phyloP scores from a whole-genome alignment of 1,284 basidiomycete genomes.

The Porodaedalea pini region DNA sequence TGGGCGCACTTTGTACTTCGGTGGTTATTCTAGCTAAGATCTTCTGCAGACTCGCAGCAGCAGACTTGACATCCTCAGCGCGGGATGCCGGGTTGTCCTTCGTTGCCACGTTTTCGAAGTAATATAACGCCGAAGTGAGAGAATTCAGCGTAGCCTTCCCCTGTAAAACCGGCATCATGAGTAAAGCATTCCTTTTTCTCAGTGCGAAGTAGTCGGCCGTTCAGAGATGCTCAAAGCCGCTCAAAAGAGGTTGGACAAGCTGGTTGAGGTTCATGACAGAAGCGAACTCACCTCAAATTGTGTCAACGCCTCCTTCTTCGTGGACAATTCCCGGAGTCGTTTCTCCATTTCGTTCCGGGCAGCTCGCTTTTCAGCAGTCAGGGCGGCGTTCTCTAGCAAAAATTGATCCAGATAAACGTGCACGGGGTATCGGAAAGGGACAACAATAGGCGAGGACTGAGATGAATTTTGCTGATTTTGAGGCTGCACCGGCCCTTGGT shows the following conservation, averaged over 20 bases:
- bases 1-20: conserved; percentile 48
- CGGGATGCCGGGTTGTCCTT: conserved; percentile 46
- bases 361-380: conserved; percentile 46
- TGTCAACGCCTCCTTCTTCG: conserved; percentile 46
- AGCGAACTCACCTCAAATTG: conserved; percentile 48
- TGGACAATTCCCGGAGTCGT: conserved; percentile 45
- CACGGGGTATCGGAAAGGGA: conserved; percentile 56
- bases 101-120: conserved; percentile 64
- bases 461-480: conserved; percentile 19
- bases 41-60: conserved; percentile 45
- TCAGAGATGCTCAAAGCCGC: not conserved
- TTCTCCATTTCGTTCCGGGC: conserved; percentile 43
- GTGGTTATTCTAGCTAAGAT: conserved; percentile 50
- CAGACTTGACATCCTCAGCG: conserved; percentile 39
- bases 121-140: conserved; percentile 56
- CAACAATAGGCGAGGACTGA: conserved; percentile 16
- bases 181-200: not conserved
- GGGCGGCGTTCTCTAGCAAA: conserved; percentile 49
- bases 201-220: not conserved
- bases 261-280: too few relatives aligned
- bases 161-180: conserved; percentile 34
- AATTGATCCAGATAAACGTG: conserved; percentile 70
- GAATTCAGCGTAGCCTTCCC: conserved; percentile 58
- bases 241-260: not conserved
- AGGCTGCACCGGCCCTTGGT: not conserved